Conservation (phyloP, 177 flowering plant genomes). For the Tripterygium wilfordii region DNA sequence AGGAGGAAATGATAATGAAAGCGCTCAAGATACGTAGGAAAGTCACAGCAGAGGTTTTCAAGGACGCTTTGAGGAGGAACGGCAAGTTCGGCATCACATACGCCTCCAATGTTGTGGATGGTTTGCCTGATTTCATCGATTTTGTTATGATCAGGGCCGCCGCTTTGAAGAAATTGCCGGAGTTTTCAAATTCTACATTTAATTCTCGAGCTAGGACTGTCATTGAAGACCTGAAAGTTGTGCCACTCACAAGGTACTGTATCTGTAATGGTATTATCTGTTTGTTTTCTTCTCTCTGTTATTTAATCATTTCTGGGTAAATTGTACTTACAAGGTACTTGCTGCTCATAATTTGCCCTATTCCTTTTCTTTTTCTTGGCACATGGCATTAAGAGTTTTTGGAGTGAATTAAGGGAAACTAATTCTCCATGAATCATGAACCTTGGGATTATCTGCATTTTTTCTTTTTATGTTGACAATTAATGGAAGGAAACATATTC, state of each 20-base stretch:
- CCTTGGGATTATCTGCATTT: no score
- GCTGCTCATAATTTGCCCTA: no score
- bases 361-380: no score
- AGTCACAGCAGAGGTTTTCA: conserved; percentile 61
- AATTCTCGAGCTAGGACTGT: conserved; percentile 58
- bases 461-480: no score
- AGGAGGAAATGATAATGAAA: conserved; percentile 44
- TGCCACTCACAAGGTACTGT: conserved; percentile 66
- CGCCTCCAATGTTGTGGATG: conserved; percentile 46
- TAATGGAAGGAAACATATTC: no score
- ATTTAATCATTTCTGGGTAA: no score
- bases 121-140: conserved; percentile 55
- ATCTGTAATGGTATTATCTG: background rate
- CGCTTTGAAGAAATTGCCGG: conserved; percentile 55
- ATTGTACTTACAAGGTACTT: no score
- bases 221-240: conserved; percentile 53
- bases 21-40: conserved; percentile 69
- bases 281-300: no score
- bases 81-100: conserved; percentile 80
- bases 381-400: no score
- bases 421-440: no score
- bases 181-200: conserved; percentile 46
- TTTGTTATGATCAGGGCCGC: conserved; percentile 78
- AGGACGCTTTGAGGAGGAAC: conserved; percentile 40
- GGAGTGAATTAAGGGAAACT: no score